Evolutionary conservation across 148 eudicot species (phyloP), one percentile per base, ranked within the genome.

Genomic region (Amaranthus hypochondriacus): DNA sequence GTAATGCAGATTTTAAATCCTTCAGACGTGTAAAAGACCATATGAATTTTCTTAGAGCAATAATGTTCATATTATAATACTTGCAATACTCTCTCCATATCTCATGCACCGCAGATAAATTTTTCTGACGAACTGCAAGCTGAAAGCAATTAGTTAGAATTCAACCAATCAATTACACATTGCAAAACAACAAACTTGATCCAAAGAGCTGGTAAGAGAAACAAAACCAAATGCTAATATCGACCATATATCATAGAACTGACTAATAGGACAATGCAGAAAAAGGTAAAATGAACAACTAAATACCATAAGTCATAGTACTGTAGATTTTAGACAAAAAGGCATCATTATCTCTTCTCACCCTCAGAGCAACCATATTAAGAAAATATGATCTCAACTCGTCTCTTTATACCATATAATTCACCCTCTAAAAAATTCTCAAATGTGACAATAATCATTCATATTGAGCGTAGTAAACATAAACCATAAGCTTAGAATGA

Each of bases 121-220:
- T 88, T 73, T 89, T 65, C 88, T 84, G 86, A 86, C 84, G 81
- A 86, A 91, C 97, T 87, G 98, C 97, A 89, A 94, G 91, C 98
- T 94, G 93, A 85, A 86, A 76, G 65, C 70, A 71, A 53, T 49
- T 66, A 83, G 69, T 80, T 48, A 84, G 81, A 71, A 74, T 15
- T 9, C 39, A 28, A 64, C 9, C 44, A 79, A 14, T 50, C 46
- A 48, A 71, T 39, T 74, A 69, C 21, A 21, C n/a, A 61, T 39
- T 50, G 11, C 57, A 55, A 61, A 77, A 71, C 1, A 47, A 57
- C 60, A 50, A 48, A 78, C 13, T 70, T 62, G 48, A 14, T 21
- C 46, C 44, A 73, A 59, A 62, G 49, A 55, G 5, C 51, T 64
- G 44, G 13, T 15, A 44, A 11, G 14, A 18, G 0, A 51, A 52